A percentile compares a stretch with the other conserved stretches of the same genome.
Conservation (phyloP, 257 asterid species). For the Solanum pimpinellifolium region DNA sequence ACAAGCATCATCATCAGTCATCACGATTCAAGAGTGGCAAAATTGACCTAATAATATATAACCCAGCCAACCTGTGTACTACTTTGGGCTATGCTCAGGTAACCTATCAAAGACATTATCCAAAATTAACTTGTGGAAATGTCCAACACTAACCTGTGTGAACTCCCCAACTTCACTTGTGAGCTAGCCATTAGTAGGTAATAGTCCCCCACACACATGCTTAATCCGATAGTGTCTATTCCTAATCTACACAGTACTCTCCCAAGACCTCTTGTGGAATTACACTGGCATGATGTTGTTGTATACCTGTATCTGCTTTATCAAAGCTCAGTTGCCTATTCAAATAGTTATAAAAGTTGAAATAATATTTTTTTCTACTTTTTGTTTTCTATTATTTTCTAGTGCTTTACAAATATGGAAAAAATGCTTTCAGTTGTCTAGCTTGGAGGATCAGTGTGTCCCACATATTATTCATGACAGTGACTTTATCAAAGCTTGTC, state of each 20-base stretch:
- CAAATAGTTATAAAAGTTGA: background rate
- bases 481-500: background rate
- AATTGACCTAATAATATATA: background rate
- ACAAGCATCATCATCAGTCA: background rate
- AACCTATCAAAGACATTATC: background rate
- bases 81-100: background rate
- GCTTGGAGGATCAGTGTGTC: background rate
- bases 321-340: background rate
- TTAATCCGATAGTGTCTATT: background rate
- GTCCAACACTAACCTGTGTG: background rate
- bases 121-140: background rate
- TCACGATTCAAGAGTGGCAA: background rate
- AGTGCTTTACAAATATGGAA: background rate
- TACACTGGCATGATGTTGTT: background rate
- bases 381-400: background rate
- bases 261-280: background rate
- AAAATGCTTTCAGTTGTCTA: background rate
- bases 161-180: background rate
- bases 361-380: background rate
- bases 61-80: background rate
- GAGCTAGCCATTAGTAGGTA: background rate
- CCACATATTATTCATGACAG: background rate
- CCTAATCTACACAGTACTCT: background rate
- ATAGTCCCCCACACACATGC: background rate
- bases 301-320: background rate